Percentiles rank a stretch among this genome's conserved stretches.
Evolutionary conservation across 2,329 filamentous ascomycete genomes (phyloP).

Genomic region (Aureobasidium uvarum): DNA sequence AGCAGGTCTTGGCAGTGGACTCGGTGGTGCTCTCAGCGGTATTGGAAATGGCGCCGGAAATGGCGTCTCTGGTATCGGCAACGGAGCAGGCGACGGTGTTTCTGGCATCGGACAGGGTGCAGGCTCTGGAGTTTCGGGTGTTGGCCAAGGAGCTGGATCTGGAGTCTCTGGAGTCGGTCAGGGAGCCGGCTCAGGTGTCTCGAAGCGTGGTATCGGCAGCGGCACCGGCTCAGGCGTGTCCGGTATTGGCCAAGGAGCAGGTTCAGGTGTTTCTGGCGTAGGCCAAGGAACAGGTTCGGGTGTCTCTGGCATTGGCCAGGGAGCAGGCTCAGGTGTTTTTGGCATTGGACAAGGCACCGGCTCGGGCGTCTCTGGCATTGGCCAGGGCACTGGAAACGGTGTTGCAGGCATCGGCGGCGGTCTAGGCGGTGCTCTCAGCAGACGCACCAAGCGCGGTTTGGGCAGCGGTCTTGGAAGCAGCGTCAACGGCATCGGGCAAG

Average conservation of each 20-base stretch:
- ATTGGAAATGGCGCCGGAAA: constrained; percentile 1
- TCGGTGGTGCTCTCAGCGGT: background rate
- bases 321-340: background rate
- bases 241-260: constrained; percentile 28
- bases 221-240: background rate
- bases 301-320: background rate
- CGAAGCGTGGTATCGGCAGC: background rate
- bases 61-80: background rate
- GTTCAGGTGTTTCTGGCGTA: background rate
- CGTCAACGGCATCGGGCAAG: constrained; percentile 5
- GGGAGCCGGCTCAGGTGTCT: background rate
- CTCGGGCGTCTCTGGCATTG: background rate
- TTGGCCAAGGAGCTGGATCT: constrained; percentile 1
- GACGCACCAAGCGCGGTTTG: constrained; percentile 4
- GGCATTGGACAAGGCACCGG: background rate
- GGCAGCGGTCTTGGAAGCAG: constrained; percentile 8
- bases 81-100: background rate
- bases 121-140: background rate
- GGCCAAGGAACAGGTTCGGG: background rate
- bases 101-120: background rate
- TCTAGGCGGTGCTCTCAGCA: background rate
- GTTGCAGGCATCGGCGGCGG: constrained; percentile 9
- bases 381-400: background rate
- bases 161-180: background rate
- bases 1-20: constrained; percentile 9